Percentiles rank a stretch among this genome's conserved stretches.
phyloP scores from a whole-genome alignment of 106 monocot genomes.

The Allium fistulosum region DNA sequence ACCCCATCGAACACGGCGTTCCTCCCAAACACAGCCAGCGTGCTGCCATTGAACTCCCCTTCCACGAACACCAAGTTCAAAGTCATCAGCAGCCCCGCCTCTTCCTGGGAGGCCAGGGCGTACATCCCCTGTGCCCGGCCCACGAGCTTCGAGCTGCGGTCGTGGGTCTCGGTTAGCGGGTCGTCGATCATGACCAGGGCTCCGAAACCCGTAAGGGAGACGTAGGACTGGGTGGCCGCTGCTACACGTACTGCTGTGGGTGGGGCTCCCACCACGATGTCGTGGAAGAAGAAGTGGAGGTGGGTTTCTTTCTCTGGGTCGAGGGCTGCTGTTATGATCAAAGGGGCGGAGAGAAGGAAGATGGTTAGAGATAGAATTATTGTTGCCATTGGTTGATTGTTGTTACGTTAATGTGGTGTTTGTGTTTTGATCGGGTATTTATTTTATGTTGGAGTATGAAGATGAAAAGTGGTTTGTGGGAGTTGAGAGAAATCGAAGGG shows the following conservation, averaged over 20 bases:
- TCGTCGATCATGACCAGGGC: slow-evolving; percentile 22
- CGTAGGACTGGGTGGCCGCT: neutral
- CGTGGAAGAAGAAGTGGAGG: slow-evolving; percentile 35
- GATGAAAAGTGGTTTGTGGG: neutral
- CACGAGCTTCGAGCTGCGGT: slow-evolving; percentile 8
- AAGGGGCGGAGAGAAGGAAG: neutral
- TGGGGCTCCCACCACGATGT: slow-evolving; percentile 17
- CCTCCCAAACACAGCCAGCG: slow-evolving; percentile 14
- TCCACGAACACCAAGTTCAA: slow-evolving; percentile 15
- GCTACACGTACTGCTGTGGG: slow-evolving; percentile 20
- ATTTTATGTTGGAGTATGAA: neutral
- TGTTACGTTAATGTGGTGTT: neutral
- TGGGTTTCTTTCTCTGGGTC: neutral
- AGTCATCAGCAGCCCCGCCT: neutral
- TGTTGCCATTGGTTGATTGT: neutral
- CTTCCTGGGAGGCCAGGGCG: slow-evolving; percentile 6
- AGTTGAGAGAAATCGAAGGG: neutral
- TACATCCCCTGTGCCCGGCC: slow-evolving; percentile 37
- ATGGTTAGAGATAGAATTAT: neutral
- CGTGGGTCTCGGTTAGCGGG: slow-evolving; percentile 27
- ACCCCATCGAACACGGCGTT: slow-evolving; percentile 2
- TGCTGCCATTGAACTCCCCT: slow-evolving; percentile 28
- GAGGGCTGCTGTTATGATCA: neutral
- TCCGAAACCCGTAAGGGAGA: neutral
- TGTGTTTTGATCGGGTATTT: neutral